Evolutionary conservation across 306 rosid species (phyloP).

Genomic region (Acacia melanoxylon): DNA sequence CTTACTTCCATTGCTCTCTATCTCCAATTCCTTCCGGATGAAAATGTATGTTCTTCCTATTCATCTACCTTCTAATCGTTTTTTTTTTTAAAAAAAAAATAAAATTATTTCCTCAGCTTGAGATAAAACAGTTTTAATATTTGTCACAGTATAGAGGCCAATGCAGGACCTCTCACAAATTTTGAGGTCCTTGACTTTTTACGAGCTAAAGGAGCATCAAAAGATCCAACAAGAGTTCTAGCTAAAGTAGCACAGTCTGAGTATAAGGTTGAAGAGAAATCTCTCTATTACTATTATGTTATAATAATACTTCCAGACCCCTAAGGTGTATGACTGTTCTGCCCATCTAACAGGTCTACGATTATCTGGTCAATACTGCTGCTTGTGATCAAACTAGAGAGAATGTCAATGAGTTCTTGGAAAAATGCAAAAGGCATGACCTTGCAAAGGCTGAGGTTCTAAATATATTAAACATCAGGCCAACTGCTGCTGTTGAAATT

Average conservation of each 20-base stretch:
- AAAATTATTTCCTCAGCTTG: neutral
- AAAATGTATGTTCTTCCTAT: conserved; percentile 49
- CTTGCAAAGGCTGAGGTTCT: conserved; percentile 78
- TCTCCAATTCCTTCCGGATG: conserved; percentile 34
- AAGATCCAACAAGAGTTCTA: conserved; percentile 63
- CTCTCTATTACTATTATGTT: neutral
- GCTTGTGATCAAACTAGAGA: conserved; percentile 61
- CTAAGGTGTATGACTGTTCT: neutral
- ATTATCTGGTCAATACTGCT: conserved; percentile 59
- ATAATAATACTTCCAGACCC: neutral
- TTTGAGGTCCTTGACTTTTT: conserved; percentile 75
- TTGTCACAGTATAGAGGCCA: conserved; percentile 49
- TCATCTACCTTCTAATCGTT: neutral
- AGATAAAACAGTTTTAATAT: neutral
- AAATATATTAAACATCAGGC: conserved; percentile 67
- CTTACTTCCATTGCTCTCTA: neutral
- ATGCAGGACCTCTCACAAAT: conserved; percentile 61
- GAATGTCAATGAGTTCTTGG: conserved; percentile 50
- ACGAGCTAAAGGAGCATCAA: conserved; percentile 69
- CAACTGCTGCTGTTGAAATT: conserved; percentile 48
- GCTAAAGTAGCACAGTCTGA: conserved; percentile 65
- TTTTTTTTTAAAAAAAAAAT: no score
- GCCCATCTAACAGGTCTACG: conserved; percentile 54
- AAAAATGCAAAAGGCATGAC: conserved; percentile 45
- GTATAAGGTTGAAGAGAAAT: conserved; percentile 54